These are phyloP conservation scores for Brassica nigra DNA, from an alignment of 345 rosid species.

Conservation along the genomic window DNA sequence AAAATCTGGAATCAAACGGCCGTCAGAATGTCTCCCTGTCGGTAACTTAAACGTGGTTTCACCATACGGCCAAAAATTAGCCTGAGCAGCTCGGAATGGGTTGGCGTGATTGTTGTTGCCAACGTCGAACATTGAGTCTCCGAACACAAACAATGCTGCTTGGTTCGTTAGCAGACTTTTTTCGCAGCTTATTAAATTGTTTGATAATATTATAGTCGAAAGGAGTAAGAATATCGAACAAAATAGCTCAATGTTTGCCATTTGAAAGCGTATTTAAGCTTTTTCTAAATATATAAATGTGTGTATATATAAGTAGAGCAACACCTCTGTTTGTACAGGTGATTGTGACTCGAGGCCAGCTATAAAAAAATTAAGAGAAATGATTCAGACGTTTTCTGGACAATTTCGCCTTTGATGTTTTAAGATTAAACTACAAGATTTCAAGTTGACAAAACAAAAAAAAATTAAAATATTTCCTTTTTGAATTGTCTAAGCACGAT, in stretches of 20 bases:
- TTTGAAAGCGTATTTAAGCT: background rate
- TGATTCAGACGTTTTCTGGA: background rate
- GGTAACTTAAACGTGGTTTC: conserved; percentile 46
- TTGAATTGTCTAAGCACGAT: background rate
- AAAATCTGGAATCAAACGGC: conserved; percentile 52
- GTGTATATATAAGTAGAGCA: conserved; percentile 2
- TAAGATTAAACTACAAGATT: background rate
- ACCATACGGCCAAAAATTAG: conserved; percentile 50
- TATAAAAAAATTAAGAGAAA: background rate
- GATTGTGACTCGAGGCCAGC: conserved; percentile 1
- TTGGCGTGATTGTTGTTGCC: conserved; percentile 52
- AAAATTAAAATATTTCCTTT: background rate
- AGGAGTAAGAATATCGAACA: conserved; percentile 16
- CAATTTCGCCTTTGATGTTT: background rate
- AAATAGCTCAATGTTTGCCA: conserved; percentile 13
- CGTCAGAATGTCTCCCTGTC: conserved; percentile 49
- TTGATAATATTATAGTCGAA: background rate
- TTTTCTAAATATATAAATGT: background rate
- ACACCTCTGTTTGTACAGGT: background rate
- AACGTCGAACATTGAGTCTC: conserved; percentile 53
- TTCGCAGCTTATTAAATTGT: conserved; percentile 17
- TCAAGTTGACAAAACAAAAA: too few species aligned
- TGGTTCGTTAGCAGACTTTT: conserved; percentile 26
- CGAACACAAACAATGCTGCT: conserved; percentile 46
- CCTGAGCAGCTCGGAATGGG: conserved; percentile 29